A percentile compares a stretch with the other conserved stretches of the same genome.
Conservation (phyloP, 257 asterid genomes). For the Plectranthus barbatus region DNA sequence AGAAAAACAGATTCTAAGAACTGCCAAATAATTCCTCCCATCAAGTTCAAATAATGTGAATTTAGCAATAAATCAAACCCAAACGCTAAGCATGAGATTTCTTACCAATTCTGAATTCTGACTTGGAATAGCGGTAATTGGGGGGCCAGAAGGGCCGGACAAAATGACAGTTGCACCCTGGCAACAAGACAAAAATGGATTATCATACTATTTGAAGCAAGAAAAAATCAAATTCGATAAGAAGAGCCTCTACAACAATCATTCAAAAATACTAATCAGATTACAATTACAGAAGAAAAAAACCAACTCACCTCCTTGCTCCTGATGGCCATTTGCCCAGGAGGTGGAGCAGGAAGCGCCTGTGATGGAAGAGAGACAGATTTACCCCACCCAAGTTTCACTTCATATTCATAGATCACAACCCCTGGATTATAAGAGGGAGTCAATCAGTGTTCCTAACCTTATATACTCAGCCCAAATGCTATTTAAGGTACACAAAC, state of each 20-base stretch:
- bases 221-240: neutral
- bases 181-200: constrained; percentile 16
- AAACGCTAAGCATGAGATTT: constrained; percentile 9
- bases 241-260: neutral
- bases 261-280: neutral
- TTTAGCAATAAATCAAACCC: neutral
- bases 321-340: constrained; percentile 98
- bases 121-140: constrained; percentile 70
- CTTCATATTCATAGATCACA: constrained; percentile 83
- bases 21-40: too few relatives aligned
- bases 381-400: constrained; percentile 98
- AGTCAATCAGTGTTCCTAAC: neutral
- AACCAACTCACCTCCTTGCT: constrained; percentile 70
- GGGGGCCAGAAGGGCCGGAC: constrained; percentile 93
- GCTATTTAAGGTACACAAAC: neutral
- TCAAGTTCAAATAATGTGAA: too few relatives aligned
- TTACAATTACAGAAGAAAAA: neutral
- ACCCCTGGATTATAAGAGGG: constrained; percentile 51
- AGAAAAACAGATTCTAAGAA: neutral
- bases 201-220: neutral
- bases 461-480: constrained; percentile 5
- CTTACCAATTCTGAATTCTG: constrained; percentile 91
- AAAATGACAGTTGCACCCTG: constrained; percentile 95
- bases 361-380: constrained; percentile 96
- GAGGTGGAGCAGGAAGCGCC: constrained; percentile 99